Base-by-base conservation (phyloP, 805 yeast species). In the Starmerella floris region DNA sequence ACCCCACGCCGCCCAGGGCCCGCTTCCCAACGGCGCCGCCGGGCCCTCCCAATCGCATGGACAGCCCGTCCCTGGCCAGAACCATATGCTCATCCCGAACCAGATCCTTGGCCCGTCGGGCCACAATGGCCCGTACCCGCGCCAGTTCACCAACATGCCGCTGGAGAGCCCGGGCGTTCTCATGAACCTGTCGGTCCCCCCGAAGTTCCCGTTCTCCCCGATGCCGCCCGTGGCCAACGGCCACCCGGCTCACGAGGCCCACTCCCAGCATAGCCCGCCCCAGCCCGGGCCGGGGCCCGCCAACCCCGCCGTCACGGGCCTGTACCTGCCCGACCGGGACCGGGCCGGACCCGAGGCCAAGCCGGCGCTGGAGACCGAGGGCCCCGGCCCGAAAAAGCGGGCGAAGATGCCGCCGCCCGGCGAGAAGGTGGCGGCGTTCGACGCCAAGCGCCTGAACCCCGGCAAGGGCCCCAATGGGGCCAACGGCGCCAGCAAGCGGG, bases 131-230 rank as follows among this genome's bases (percentile, higher is more conserved):
- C 6, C 32, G 11, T n/a, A 11, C 26, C 26, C 23, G 26, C 36
- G 16, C 4, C 36, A 6, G 10, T 31, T 31, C 34, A 10, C 34
- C 4, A 22, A 22, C n/a, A 15, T 43, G 41, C 40, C 46, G 9
- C 19, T 43, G 34, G 46, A 43, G 19, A 43, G 46, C 30, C 46
- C 46, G 3, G 38, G 43, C 21, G 21, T 43, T 4, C 16, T 43
- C 16, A 39, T 43, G 46, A 21, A 25, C n/a, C 17, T 42, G 37
- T 6, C 35, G 35, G 8, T 21, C 10, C 46, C 41, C 16, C 28
- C 37, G 21, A 32, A 32, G 22, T 31, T 11, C 34, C 34, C 21
- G 22, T 20, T 11, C 17, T 20, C 36, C 16, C 26, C 36, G 26
- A 9, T 33, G 36, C 22, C 35, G 22, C 21, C 21, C 22, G 22